Evolutionary conservation across 2,329 filamentous ascomycete species (phyloP).

Genomic region (Pseudopyrenochaeta lycopersici): DNA sequence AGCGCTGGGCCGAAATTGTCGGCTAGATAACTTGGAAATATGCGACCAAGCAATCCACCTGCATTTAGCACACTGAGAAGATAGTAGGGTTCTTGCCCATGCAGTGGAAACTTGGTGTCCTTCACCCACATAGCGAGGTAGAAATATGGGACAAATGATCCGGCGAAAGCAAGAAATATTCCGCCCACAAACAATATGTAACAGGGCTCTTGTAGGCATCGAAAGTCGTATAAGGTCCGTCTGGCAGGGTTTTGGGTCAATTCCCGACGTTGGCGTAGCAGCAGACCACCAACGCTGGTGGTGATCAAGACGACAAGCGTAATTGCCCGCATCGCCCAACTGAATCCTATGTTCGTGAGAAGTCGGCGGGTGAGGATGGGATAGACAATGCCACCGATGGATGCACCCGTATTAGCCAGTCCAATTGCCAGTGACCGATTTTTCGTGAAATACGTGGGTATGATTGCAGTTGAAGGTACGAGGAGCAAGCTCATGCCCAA

Average conservation of each 20-base stretch:
- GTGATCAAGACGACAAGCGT: constrained; percentile 63
- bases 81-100: constrained; percentile 14
- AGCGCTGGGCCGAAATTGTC: constrained; percentile 59
- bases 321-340: constrained; percentile 69
- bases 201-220: constrained; percentile 9
- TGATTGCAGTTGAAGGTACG: constrained; percentile 20
- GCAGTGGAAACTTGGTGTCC: constrained; percentile 11
- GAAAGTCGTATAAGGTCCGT: constrained; percentile 18
- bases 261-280: constrained; percentile 15
- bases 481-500: constrained; percentile 24
- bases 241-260: constrained; percentile 16
- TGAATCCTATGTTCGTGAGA: constrained; percentile 65
- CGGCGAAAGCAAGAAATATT: constrained; percentile 24
- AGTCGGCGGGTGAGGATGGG: constrained; percentile 63
- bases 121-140: constrained; percentile 20
- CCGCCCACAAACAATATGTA: constrained; percentile 24
- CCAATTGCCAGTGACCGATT: constrained; percentile 62
- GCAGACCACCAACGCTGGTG: constrained; percentile 57
- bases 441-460: constrained; percentile 55
- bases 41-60: constrained; percentile 48
- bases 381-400: constrained; percentile 56
- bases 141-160: constrained; percentile 23
- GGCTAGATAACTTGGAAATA: constrained; percentile 61
- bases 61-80: constrained; percentile 23
- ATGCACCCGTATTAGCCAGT: constrained; percentile 55